These are phyloP conservation scores for Poterioochromonas sp. DNA, from an alignment of 352 stramenopile genomes.

Conservation along the genomic window DNA sequence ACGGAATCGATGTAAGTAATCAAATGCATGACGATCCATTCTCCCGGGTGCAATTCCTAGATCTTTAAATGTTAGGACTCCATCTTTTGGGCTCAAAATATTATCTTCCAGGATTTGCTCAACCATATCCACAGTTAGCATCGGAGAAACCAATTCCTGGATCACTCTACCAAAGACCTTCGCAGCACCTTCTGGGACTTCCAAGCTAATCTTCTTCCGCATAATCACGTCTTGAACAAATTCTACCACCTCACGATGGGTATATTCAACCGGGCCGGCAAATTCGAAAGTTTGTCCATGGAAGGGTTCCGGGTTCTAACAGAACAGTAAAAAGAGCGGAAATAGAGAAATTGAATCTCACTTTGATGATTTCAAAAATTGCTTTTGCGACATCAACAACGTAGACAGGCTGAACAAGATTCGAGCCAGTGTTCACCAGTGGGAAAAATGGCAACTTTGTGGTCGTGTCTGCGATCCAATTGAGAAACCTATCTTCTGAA, in stretches of 20 bases:
- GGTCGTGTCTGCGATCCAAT: conserved; percentile 61
- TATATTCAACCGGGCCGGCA: conserved; percentile 89
- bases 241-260: conserved; percentile 87
- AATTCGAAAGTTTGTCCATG: conserved; percentile 87
- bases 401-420: conserved; percentile 80
- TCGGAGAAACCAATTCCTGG: conserved; percentile 47
- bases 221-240: conserved; percentile 79
- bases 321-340: conserved; percentile 21
- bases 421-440: conserved; percentile 81
- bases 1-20: conserved; percentile 88
- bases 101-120: conserved; percentile 46
- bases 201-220: conserved; percentile 47
- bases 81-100: conserved; percentile 38
- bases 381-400: conserved; percentile 60
- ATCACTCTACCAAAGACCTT: conserved; percentile 44
- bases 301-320: conserved; percentile 53
- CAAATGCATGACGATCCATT: conserved; percentile 86
- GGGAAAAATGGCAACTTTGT: conserved; percentile 50
- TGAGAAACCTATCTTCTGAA: conserved; percentile 85
- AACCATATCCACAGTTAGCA: conserved; percentile 56
- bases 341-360: conserved; percentile 2
- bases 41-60: conserved; percentile 71
- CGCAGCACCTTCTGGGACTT: conserved; percentile 46
- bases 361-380: conserved; percentile 45
- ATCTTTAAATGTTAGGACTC: conserved; percentile 55